Conservation (phyloP, 1,284 basidiomycete species). For the Amylostereum areolatum region DNA sequence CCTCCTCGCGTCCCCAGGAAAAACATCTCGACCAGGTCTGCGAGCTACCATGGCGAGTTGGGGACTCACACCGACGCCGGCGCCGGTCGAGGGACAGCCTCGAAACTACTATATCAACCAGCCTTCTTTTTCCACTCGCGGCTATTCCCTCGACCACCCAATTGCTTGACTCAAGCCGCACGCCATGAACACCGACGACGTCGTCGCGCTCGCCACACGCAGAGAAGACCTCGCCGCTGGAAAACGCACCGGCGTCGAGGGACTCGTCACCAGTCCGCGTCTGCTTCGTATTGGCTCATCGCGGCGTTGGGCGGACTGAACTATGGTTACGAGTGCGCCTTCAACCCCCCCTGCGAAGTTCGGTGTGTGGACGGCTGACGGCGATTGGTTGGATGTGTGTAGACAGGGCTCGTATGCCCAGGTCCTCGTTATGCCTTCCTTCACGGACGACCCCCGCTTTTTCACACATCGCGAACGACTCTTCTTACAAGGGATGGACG, state of each 20-base stretch:
- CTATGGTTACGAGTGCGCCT: constrained; percentile 1
- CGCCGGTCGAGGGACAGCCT: too few relatives aligned
- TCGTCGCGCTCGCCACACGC: neutral
- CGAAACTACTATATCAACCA: too few relatives aligned
- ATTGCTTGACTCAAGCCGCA: too few relatives aligned
- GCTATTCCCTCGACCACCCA: too few relatives aligned
- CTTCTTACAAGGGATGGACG: constrained; percentile 21
- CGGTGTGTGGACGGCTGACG: too few relatives aligned
- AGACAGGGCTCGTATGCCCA: constrained; percentile 13
- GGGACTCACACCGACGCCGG: too few relatives aligned
- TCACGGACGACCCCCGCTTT: constrained; percentile 16
- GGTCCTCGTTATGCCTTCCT: constrained; percentile 21
- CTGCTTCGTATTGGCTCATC: neutral
- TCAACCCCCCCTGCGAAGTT: too few relatives aligned
- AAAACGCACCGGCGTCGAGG: neutral
- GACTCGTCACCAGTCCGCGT: neutral
- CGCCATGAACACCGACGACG: neutral
- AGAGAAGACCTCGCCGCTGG: neutral
- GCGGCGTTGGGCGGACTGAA: constrained; percentile 1
- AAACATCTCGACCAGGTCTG: too few relatives aligned
- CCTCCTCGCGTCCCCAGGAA: too few relatives aligned
- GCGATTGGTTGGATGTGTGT: too few relatives aligned
- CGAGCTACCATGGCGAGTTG: too few relatives aligned
- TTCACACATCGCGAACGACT: constrained; percentile 18
- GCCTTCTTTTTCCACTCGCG: too few relatives aligned